Conservation (phyloP, 2,329 filamentous ascomycete genomes). For the Sclerotiophoma versabilis region DNA sequence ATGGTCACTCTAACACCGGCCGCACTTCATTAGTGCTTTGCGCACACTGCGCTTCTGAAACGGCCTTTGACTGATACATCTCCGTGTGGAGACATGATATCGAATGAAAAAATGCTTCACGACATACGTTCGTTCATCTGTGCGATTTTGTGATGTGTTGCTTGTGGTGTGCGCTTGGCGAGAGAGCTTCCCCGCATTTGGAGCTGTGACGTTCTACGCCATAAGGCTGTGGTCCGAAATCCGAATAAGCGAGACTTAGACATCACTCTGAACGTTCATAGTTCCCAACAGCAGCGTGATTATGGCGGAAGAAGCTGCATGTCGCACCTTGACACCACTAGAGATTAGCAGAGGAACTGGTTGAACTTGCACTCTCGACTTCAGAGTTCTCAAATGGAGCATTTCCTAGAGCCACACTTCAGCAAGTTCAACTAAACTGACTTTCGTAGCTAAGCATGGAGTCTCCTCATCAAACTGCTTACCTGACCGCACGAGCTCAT, state of each 20-base stretch:
- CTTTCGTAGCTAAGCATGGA: too few relatives aligned
- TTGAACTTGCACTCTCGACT: too few relatives aligned
- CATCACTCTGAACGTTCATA: too few relatives aligned
- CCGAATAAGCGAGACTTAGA: not conserved
- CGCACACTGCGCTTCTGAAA: slow-evolving; percentile 23
- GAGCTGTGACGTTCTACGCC: slow-evolving; percentile 8
- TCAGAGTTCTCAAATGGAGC: too few relatives aligned
- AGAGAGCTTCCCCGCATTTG: slow-evolving; percentile 21
- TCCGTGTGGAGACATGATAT: slow-evolving; percentile 46
- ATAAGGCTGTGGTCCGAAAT: not conserved
- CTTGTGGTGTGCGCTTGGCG: slow-evolving; percentile 19
- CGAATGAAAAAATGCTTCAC: slow-evolving; percentile 49
- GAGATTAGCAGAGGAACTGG: too few relatives aligned
- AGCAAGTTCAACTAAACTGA: too few relatives aligned
- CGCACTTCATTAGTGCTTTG: slow-evolving; percentile 19
- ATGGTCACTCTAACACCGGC: slow-evolving; percentile 49
- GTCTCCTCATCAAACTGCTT: too few relatives aligned
- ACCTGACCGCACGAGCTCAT: too few relatives aligned
- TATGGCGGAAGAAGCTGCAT: too few relatives aligned
- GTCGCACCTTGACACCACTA: too few relatives aligned
- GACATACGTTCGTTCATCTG: slow-evolving; percentile 27
- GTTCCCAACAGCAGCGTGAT: too few relatives aligned
- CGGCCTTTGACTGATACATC: slow-evolving; percentile 47
- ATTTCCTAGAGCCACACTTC: too few relatives aligned
- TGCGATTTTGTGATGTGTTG: slow-evolving; percentile 18